These are phyloP conservation scores for Gyromitra esculenta DNA, from an alignment of 2,329 filamentous ascomycete species.

Conservation along the genomic window DNA sequence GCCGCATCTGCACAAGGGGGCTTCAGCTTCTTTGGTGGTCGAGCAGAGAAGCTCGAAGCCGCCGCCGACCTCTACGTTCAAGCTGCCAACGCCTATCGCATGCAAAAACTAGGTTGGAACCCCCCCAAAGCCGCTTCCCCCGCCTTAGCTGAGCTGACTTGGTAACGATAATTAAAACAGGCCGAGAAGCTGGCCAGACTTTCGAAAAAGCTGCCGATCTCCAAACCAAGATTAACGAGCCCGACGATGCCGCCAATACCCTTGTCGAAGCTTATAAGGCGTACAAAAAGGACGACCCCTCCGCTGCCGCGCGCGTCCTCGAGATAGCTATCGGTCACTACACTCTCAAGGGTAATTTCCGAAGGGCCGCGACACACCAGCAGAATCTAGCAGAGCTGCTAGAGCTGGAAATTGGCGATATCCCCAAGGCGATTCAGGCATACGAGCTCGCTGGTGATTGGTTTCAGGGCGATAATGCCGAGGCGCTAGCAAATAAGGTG, in stretches of 20 bases:
- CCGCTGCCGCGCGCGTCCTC: conserved; percentile 82
- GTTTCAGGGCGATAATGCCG: conserved; percentile 87
- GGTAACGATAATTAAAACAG: conserved; percentile 62
- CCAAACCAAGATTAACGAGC: conserved; percentile 83
- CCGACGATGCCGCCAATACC: conserved; percentile 89
- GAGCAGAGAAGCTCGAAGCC: conserved; percentile 87
- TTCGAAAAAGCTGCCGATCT: conserved; percentile 88
- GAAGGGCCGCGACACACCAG: conserved; percentile 88
- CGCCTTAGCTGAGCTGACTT: neutral
- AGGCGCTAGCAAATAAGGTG: conserved; percentile 92
- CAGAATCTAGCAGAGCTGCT: conserved; percentile 87
- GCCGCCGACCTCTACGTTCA: conserved; percentile 87
- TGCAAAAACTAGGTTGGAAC: conserved; percentile 79
- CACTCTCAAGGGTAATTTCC: conserved; percentile 87
- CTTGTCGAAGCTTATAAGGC: conserved; percentile 93
- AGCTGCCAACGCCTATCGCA: conserved; percentile 89
- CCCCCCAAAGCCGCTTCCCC: conserved; percentile 2
- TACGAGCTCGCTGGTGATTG: conserved; percentile 88
- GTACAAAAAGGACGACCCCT: conserved; percentile 80
- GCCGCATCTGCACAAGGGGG: conserved; percentile 77
- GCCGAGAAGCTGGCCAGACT: conserved; percentile 83
- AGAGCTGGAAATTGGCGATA: conserved; percentile 81
- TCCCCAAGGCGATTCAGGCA: conserved; percentile 78
- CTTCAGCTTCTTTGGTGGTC: conserved; percentile 75
- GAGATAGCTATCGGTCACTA: conserved; percentile 85